A percentile compares a stretch with the other conserved stretches of the same genome.
phyloP scores from a whole-genome alignment of 2,329 filamentous ascomycete genomes.

The Blastomyces silverae region DNA sequence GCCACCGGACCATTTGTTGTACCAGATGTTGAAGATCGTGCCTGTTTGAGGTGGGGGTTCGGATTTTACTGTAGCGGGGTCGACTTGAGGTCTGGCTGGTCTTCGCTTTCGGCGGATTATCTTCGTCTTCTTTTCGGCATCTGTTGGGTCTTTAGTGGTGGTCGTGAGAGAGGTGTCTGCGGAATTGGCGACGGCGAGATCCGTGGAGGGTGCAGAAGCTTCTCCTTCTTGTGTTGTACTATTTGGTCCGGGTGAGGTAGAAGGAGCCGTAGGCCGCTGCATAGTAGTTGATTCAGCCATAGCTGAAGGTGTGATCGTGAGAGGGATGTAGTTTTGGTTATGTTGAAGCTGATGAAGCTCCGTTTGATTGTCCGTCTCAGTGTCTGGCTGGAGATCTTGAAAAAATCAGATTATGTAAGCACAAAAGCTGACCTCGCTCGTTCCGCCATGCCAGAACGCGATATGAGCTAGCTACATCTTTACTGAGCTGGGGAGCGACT shows the following conservation, averaged over 20 bases:
- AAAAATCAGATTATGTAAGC: conserved; percentile 6
- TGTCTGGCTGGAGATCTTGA: neutral
- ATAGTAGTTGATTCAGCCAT: conserved; percentile 20
- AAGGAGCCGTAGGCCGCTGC: conserved; percentile 11
- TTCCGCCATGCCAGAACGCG: too few species aligned
- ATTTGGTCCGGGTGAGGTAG: conserved; percentile 10
- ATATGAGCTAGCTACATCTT: neutral
- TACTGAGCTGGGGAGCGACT: neutral
- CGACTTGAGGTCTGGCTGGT: conserved; percentile 84
- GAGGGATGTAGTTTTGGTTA: neutral
- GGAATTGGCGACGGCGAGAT: conserved; percentile 21
- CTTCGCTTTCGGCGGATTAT: conserved; percentile 85
- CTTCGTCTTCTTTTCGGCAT: conserved; percentile 61
- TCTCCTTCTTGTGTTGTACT: conserved; percentile 8
- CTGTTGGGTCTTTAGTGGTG: conserved; percentile 34
- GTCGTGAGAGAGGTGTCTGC: conserved; percentile 21
- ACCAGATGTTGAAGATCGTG: conserved; percentile 97
- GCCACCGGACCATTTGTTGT: conserved; percentile 96
- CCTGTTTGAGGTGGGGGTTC: conserved; percentile 88
- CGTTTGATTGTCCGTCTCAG: neutral
- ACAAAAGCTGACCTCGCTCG: neutral
- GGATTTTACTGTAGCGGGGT: conserved; percentile 71
- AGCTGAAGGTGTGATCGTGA: neutral
- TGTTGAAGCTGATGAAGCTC: conserved; percentile 4
- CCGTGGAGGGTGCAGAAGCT: conserved; percentile 15